phyloP scores from a whole-genome alignment of 371 early-diverging fungal genomes.

The Mortierella sp. region DNA sequence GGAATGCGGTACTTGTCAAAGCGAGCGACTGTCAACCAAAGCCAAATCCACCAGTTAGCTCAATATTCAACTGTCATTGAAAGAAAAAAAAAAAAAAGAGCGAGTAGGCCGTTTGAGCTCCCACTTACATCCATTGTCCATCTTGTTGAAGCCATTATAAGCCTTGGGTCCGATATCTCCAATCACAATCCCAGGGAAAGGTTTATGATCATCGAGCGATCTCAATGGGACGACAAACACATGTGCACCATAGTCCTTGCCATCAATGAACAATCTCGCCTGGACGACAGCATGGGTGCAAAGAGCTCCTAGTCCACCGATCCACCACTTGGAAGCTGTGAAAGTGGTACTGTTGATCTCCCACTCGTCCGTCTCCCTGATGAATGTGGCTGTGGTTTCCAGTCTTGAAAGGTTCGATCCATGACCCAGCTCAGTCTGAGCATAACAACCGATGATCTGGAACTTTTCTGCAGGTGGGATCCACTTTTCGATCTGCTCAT shows the following conservation, averaged over 20 bases:
- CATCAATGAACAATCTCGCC: constrained; percentile 81
- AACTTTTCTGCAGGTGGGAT: constrained; percentile 76
- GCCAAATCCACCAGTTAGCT: not conserved
- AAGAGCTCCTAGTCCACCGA: constrained; percentile 73
- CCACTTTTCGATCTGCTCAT: constrained; percentile 83
- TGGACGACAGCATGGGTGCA: constrained; percentile 84
- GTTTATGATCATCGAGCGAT: constrained; percentile 73
- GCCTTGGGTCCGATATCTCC: constrained; percentile 93
- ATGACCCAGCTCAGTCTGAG: constrained; percentile 76
- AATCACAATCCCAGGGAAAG: constrained; percentile 85
- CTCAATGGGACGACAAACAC: constrained; percentile 89
- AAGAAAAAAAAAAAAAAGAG: too few relatives aligned
- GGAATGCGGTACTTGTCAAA: constrained; percentile 73
- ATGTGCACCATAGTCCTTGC: constrained; percentile 82
- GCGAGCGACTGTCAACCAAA: constrained; percentile 25
- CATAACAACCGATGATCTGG: constrained; percentile 87
- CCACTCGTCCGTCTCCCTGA: constrained; percentile 84
- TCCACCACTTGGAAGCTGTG: constrained; percentile 90
- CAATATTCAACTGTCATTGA: too few relatives aligned
- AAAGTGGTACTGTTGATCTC: constrained; percentile 87
- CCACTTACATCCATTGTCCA: constrained; percentile 86
- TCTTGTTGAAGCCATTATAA: constrained; percentile 71
- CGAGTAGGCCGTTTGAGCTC: too few relatives aligned
- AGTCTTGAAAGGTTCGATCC: constrained; percentile 82
- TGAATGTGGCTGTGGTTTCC: constrained; percentile 90